phyloP scores from a whole-genome alignment of 495 filamentous ascomycete genomes.

The Cercophora newfieldiana region DNA sequence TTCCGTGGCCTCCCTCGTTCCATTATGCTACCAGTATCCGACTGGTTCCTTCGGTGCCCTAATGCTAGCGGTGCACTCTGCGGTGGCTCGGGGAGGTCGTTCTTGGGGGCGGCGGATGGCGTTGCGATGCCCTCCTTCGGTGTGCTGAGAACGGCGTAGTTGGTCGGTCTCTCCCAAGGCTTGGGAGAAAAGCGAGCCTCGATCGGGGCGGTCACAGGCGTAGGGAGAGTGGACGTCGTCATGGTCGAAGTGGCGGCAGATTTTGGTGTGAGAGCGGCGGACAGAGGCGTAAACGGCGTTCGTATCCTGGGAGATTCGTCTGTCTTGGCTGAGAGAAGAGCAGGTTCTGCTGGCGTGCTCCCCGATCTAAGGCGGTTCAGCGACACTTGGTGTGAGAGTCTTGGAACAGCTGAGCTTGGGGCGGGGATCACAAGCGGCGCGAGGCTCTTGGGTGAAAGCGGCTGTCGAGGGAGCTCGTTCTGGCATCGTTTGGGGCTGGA shows the following conservation, averaged over 20 bases:
- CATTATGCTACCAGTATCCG: constrained; percentile 60
- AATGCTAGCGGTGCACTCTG: constrained; percentile 20
- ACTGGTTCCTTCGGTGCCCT: constrained; percentile 49
- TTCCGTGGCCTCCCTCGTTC: constrained; percentile 59
- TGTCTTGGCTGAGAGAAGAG: constrained; percentile 33
- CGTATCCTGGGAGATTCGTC: constrained; percentile 50
- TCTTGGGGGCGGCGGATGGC: constrained; percentile 31
- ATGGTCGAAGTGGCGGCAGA: constrained; percentile 44
- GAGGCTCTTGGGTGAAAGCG: constrained; percentile 52
- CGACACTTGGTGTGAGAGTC: constrained; percentile 41
- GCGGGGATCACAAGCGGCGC: constrained; percentile 53
- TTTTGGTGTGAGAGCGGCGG: constrained; percentile 40
- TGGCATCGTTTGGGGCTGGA: constrained; percentile 21
- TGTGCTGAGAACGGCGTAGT: constrained; percentile 18
- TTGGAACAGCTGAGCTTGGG: constrained; percentile 36
- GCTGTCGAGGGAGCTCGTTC: constrained; percentile 32
- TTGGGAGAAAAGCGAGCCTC: constrained; percentile 44
- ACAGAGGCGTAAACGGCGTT: constrained; percentile 47
- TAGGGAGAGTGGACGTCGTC: constrained; percentile 46
- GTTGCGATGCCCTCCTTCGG: constrained; percentile 30
- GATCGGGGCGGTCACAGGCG: constrained; percentile 47
- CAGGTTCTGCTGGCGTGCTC: constrained; percentile 37
- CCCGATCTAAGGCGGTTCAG: constrained; percentile 42
- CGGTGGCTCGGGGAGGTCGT: constrained; percentile 35
- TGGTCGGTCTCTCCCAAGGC: constrained; percentile 43